Base-by-base conservation (phyloP, 257 asterid genomes). In the Knoxia roxburghii region DNA sequence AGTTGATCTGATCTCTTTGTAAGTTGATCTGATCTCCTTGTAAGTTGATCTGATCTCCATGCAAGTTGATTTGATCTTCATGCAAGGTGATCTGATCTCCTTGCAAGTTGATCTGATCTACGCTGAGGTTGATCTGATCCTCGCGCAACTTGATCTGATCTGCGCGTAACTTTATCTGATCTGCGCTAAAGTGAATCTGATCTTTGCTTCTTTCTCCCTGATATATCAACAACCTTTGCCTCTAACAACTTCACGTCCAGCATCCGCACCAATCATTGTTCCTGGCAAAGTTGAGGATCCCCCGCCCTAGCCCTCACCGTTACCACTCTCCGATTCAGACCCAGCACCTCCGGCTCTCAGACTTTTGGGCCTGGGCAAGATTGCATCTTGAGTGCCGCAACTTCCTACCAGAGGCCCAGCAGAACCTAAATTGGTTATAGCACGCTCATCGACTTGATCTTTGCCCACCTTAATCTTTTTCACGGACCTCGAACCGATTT, bases 271-370 rank as follows among this genome's bases (percentile, higher is more conserved):
- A 48, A 32, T 14, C 26, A 32, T 4, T 20, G 56, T 1, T 50
- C 27, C 56, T 0, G 56, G 56, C 0, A 1, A 21, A 20, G 23
- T 61, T 40, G 40, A 57, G 67, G 68, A 48, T 29, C 37, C 60
- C 39, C 26, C 21, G 0, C 54, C 54, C n/a, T n/a, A n/a, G n/a
- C n/a, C n/a, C 51, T 35, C 23, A 14, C 4, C 40, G 17, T 33
- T 17, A 14, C 4, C 43, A 18, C 33, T 43, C 21, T 24, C 60
- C 3, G 39, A 13, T 49, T 61, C 52, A 29, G 58, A 48, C 30
- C 54, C 70, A 64, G 40, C 56, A 35, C 66, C 69, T 39, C 72
- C 56, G 26, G 49, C 64, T 55, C 8, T 53, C 48, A 11, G 43
- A 11, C 68, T 17, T 69, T 39, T 46, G 46, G 52, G 60, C 61